Base-by-base conservation (phyloP, 148 eudicot genomes). In the Linanthus parryae region DNA sequence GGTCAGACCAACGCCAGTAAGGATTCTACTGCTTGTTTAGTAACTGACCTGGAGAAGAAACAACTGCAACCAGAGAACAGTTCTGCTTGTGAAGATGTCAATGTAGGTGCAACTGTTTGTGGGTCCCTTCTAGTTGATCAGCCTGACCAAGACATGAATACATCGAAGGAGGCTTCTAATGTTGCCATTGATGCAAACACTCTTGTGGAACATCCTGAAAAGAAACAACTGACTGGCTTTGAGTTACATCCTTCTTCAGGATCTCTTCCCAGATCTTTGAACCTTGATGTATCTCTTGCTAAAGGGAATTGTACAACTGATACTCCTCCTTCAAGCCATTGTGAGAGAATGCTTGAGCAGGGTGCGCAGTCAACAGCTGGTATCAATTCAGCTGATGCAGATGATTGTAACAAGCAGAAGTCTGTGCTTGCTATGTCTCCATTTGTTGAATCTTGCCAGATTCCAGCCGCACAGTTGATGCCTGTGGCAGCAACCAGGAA, bases 381-480 rank as follows among this genome's bases (percentile, higher is more conserved):
- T n/a, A n/a, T n/a, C n/a, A n/a, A n/a, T n/a, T n/a, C n/a, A n/a
- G n/a, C n/a, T n/a, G n/a, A n/a, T n/a, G n/a, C n/a, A n/a, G n/a
- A 55, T 52, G 59, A 59, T 50, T 17, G 31, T 28, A 43, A 54
- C 22, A 66, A 49, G 54, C 48, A 28, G 35, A 59, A 39, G 11
- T 48, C 51, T 9, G 57, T 64, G 28, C 45, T 42, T 53, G 63
- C 70, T 17, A 17, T 48, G 17, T 30, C 33, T 39, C 65, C 44
- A 23, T 38, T 14, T 46, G 54, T 65, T 22, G 66, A 65, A n/a
- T 57, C 71, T 10, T 52, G 48, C 22, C 63, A 57, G 35, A 47
- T 59, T 56, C 60, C 52, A 14, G 61, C 34, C 39, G 80, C 63
- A 24, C 57, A 61, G 46, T 73, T 84, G 4, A 48, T 68, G 23